These are phyloP conservation scores for Clitoria ternatea DNA, from an alignment of 306 rosid species.

Conservation along the genomic window DNA sequence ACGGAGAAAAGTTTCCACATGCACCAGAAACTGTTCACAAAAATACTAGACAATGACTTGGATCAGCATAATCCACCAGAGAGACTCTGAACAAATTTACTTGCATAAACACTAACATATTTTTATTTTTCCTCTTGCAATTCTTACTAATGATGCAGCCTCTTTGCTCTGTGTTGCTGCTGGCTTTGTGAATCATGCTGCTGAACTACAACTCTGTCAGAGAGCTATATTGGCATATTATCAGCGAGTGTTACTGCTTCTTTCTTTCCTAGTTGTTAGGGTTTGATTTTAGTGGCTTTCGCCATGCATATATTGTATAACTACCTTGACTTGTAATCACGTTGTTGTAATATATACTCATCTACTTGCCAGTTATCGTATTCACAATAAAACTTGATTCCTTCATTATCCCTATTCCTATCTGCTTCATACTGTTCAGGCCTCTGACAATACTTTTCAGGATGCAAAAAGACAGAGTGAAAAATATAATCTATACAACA, in stretches of 20 bases:
- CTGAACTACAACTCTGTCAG: slow-evolving; percentile 21
- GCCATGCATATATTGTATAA: slow-evolving; percentile 1
- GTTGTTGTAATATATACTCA: slow-evolving; percentile 17
- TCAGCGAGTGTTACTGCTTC: neutral
- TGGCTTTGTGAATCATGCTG: slow-evolving; percentile 76
- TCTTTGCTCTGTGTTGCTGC: slow-evolving; percentile 84
- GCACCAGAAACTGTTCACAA: neutral
- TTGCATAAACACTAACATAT: neutral
- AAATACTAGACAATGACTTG: neutral
- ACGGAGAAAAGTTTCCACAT: neutral
- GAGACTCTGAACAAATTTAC: neutral
- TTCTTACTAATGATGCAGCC: slow-evolving; percentile 53
- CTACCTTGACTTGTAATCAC: slow-evolving; percentile 9
- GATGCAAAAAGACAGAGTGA: too few relatives aligned
- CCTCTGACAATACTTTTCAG: neutral
- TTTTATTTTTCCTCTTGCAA: neutral
- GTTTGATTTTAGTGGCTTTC: slow-evolving; percentile 10
- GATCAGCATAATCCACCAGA: neutral
- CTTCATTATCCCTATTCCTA: neutral
- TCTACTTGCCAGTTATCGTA: neutral
- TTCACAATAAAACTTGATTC: slow-evolving; percentile 10
- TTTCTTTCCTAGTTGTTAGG: neutral
- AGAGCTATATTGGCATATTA: slow-evolving; percentile 11
- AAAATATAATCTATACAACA: neutral
- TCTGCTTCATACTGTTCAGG: neutral